Base-by-base conservation (phyloP, 495 filamentous ascomycete species). In the Geoglossum glabrum region DNA sequence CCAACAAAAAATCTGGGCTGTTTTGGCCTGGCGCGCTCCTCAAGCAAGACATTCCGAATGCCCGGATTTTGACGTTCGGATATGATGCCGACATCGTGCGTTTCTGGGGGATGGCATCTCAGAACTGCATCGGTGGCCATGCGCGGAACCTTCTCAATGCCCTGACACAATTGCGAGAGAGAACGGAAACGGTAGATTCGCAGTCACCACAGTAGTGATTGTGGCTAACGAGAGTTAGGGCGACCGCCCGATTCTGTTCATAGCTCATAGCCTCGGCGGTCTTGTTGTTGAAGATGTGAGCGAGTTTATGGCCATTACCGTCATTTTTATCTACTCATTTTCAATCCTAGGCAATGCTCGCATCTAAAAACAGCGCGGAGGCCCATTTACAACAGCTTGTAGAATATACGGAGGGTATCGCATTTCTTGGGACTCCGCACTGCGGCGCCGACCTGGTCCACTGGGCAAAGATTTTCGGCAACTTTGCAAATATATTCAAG, bases 221-320 rank as follows among this genome's bases (percentile, higher is more conserved):
- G n/a, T n/a, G n/a, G n/a, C n/a, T n/a, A n/a, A n/a, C n/a, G n/a
- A n/a, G n/a, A n/a, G n/a, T n/a, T n/a, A n/a, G n/a, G n/a, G n/a
- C n/a, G n/a, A 30, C 26, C 68, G 82, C 33, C 87, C 87, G 0
- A 88, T 94, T 57, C 82, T 94, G 56, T 94, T 86, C 71, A 81
- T 94, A 17, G 85, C 78, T 33, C 87, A 94, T 70, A 86, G 82
- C 40, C 73, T 94, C 9, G 87, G 87, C 3, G 87, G 87, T 3
- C 78, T 94, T 31, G 73, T 94, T 3, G 80, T 87, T 13, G 92
- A 93, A 55, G 33, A 57, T 11, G 61, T 62, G 55, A 54, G 60
- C 26, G 43, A n/a, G n/a, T n/a, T 47, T 17, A 17, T 47, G 43
- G 6, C 46, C 26, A 5, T 5, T 1, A 5, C 7, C 7, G 7